These are phyloP conservation scores for Heritiera fomes DNA, from an alignment of 345 rosid genomes.

Conservation along the genomic window DNA sequence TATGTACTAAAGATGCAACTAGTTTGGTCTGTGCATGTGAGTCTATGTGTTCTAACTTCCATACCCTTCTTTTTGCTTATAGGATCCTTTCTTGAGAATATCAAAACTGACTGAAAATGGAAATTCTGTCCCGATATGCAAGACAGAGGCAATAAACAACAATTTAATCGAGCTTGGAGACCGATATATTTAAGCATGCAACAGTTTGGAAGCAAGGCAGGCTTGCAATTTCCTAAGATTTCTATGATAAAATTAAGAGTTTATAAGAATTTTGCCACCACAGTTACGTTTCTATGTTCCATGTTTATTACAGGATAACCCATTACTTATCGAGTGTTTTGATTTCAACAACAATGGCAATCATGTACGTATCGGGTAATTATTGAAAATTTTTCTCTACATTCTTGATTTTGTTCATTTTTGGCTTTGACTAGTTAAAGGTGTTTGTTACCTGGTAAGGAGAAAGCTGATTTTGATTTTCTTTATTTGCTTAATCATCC, in stretches of 20 bases:
- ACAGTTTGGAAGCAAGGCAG: no score
- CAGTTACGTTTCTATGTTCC: slow-evolving; percentile 3
- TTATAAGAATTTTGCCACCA: background rate
- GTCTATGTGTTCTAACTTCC: background rate
- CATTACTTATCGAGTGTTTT: slow-evolving; percentile 77
- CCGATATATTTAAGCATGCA: no score
- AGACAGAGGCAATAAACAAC: no score
- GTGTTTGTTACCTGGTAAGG: background rate
- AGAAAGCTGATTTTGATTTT: slow-evolving; percentile 9
- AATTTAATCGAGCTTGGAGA: no score
- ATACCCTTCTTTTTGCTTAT: slow-evolving; percentile 11
- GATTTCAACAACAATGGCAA: slow-evolving; percentile 77
- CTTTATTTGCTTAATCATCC: slow-evolving; percentile 38
- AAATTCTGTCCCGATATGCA: no score
- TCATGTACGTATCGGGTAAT: slow-evolving; percentile 71
- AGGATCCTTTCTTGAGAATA: slow-evolving; percentile 40
- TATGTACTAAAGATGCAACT: slow-evolving; percentile 30
- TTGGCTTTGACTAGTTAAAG: background rate
- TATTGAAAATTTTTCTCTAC: background rate
- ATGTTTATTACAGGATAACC: slow-evolving; percentile 55
- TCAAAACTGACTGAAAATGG: no score
- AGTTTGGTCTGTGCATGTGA: background rate
- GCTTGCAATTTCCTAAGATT: no score
- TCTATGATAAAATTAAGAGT: no score
- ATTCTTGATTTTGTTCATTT: background rate